Evolutionary conservation across 176 grass and related monocot species (phyloP).

Genomic region (Leersia perrieri): DNA sequence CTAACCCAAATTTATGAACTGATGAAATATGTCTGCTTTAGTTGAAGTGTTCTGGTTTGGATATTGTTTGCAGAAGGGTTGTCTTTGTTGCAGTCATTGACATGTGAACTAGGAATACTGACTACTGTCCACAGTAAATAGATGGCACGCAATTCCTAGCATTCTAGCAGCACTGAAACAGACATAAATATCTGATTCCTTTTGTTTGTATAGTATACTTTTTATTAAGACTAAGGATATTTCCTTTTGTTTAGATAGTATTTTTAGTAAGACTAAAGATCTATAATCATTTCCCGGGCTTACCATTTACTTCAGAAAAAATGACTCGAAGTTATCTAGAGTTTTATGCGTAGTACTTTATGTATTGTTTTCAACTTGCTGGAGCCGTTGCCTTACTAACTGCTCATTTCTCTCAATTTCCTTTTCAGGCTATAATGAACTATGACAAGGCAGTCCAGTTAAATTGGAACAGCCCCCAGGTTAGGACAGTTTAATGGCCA

Average conservation of each 20-base stretch:
- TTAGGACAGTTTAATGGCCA: slow-evolving; percentile 19
- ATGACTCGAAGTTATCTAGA: not conserved
- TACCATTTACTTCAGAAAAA: not conserved
- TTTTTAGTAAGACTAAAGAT: not conserved
- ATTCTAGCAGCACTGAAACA: not conserved
- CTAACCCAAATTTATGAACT: not conserved
- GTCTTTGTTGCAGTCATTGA: not conserved
- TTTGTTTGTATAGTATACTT: not conserved
- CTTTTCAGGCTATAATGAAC: slow-evolving; percentile 66
- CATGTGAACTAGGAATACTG: not conserved
- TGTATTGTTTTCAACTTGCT: not conserved
- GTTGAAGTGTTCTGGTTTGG: not conserved
- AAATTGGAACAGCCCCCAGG: slow-evolving; percentile 85
- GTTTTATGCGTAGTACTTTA: not conserved
- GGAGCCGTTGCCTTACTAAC: not conserved
- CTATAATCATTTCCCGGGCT: not conserved
- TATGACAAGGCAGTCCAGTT: slow-evolving; percentile 82
- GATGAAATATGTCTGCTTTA: not conserved
- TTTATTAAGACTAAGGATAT: too few species aligned
- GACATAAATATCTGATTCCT: not conserved
- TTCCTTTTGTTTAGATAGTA: not conserved
- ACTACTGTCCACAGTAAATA: not conserved
- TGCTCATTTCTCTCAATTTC: not conserved
- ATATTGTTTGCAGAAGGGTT: not conserved
- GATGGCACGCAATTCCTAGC: not conserved